A percentile compares a stretch with the other conserved stretches of the same genome.
Conservation (phyloP, 257 asterid species). For the Fraxinus cuspidata region DNA sequence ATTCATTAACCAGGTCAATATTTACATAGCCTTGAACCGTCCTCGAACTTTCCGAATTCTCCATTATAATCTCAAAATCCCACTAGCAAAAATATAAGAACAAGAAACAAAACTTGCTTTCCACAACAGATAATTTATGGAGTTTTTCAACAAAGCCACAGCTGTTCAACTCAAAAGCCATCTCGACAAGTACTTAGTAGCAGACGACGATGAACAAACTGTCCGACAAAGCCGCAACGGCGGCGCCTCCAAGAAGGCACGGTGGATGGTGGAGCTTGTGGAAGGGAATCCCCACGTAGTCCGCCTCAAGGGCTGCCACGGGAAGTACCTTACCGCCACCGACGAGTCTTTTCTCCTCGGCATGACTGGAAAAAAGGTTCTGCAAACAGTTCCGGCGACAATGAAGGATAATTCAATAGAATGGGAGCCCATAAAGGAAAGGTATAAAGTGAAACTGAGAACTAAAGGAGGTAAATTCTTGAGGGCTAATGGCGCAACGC, state of each 20-base stretch:
- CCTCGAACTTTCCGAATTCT: not conserved
- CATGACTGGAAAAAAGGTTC: constrained; percentile 55
- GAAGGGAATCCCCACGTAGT: constrained; percentile 47
- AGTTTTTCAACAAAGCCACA: constrained; percentile 55
- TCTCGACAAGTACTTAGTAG: constrained; percentile 61
- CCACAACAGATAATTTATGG: constrained; percentile 35
- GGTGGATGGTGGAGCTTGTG: constrained; percentile 65
- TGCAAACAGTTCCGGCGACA: constrained; percentile 27
- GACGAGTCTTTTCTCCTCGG: constrained; percentile 56
- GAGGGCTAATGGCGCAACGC: constrained; percentile 64
- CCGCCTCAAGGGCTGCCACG: constrained; percentile 63
- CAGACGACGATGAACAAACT: constrained; percentile 55
- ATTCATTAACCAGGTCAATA: constrained; percentile 4
- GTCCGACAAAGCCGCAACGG: constrained; percentile 72
- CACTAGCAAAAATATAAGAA: not conserved
- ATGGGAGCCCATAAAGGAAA: constrained; percentile 71
- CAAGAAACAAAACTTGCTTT: constrained; percentile 4
- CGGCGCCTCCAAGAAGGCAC: constrained; percentile 57
- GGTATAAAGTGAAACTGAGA: constrained; percentile 46
- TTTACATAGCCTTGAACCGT: not conserved
- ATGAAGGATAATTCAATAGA: constrained; percentile 36
- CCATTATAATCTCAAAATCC: not conserved
- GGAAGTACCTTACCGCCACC: constrained; percentile 63
- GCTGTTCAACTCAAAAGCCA: constrained; percentile 63
- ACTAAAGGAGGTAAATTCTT: constrained; percentile 51